These are phyloP conservation scores for Cystoisospora suis DNA, from an alignment of 169 alveolate species.

Conservation along the genomic window DNA sequence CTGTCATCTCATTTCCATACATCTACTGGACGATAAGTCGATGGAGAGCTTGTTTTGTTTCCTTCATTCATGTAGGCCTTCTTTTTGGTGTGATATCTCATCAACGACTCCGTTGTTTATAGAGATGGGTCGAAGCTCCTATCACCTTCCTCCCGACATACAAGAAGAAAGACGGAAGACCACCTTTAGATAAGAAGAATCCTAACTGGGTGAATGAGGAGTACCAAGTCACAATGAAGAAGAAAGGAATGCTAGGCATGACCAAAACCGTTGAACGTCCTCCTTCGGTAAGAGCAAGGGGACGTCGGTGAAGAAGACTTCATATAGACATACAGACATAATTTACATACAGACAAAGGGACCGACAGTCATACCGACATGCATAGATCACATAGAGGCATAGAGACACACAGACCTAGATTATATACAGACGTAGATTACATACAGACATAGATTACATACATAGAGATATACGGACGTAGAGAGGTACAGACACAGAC, in stretches of 20 bases:
- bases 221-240: constrained; percentile 75
- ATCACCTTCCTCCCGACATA: constrained; percentile 81
- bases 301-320: too few relatives aligned
- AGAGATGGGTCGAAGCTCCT: constrained; percentile 80
- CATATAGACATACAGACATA: too few relatives aligned
- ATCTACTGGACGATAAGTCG: background rate
- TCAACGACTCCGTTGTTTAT: too few relatives aligned
- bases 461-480: too few relatives aligned
- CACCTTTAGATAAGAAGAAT: constrained; percentile 69
- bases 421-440: too few relatives aligned
- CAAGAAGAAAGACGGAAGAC: constrained; percentile 82
- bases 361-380: too few relatives aligned
- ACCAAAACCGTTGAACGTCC: constrained; percentile 48
- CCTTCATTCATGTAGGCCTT: background rate
- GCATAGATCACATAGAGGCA: too few relatives aligned
- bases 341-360: too few relatives aligned
- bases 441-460: too few relatives aligned
- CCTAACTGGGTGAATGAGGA: constrained; percentile 79
- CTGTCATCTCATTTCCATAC: constrained; percentile 8
- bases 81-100: too few relatives aligned
- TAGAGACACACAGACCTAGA: too few relatives aligned
- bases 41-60: background rate
- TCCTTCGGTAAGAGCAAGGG: constrained; percentile 33
- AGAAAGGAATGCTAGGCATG: constrained; percentile 72
- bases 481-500: too few relatives aligned